Evolutionary conservation across 73 alveolate species (phyloP).

Genomic region (Tetrahymena elliotti): DNA sequence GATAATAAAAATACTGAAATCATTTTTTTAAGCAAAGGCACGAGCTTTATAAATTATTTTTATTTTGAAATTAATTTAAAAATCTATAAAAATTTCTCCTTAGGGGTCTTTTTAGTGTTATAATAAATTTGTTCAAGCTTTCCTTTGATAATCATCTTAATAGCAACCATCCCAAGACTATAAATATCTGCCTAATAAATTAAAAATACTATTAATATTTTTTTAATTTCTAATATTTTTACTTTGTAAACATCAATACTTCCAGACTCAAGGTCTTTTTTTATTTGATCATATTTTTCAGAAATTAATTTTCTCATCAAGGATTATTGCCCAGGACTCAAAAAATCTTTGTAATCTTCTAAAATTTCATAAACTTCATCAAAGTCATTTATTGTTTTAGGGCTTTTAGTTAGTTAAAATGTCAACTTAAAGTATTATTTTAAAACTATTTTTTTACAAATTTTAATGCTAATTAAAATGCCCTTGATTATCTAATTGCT

Average conservation of each 20-base stretch:
- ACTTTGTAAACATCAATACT: not conserved
- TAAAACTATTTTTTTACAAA: not conserved
- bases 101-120: not conserved
- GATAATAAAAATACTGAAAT: not conserved
- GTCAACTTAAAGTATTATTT: not conserved
- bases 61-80: not conserved
- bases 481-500: not conserved
- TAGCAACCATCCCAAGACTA: not conserved
- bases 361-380: not conserved
- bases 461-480: not conserved
- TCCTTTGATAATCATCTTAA: not conserved
- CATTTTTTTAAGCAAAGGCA: not conserved
- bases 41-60: not conserved
- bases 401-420: not conserved
- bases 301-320: not conserved
- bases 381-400: not conserved
- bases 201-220: not conserved
- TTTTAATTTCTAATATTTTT: not conserved
- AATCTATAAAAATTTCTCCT: not conserved
- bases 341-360: not conserved
- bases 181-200: not conserved
- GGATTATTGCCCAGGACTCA: not conserved
- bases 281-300: not conserved
- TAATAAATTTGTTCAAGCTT: not conserved
- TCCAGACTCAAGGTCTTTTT: not conserved